These are phyloP conservation scores for Mycena filopes DNA, from an alignment of 768 basidiomycete species.

Conservation along the genomic window DNA sequence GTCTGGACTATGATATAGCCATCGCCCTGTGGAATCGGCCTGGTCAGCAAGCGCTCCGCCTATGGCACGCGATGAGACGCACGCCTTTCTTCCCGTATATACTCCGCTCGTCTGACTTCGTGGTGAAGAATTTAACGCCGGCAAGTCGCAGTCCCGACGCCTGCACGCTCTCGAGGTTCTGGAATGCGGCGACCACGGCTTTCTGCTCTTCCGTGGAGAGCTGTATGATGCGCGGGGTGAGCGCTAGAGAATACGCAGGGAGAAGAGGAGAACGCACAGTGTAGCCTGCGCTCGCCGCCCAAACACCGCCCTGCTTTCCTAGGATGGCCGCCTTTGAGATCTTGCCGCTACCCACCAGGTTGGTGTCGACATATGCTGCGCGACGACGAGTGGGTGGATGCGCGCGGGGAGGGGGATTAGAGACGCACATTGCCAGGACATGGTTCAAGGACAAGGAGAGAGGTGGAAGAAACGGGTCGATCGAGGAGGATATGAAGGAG, in stretches of 20 bases:
- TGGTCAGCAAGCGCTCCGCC: conserved; percentile 7
- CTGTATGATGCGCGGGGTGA: conserved; percentile 49
- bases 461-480: conserved; percentile 23
- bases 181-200: conserved; percentile 61
- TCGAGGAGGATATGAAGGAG: conserved; percentile 27
- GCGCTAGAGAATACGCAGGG: background rate
- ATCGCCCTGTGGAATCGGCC: conserved; percentile 65
- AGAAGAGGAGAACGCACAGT: conserved; percentile 52
- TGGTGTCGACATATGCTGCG: conserved; percentile 83
- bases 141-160: conserved; percentile 71
- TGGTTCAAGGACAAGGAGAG: conserved; percentile 20
- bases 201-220: conserved; percentile 73
- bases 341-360: conserved; percentile 80
- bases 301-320: conserved; percentile 79
- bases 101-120: conserved; percentile 59
- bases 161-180: conserved; percentile 50
- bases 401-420: background rate
- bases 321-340: conserved; percentile 82
- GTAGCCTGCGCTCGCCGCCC: conserved; percentile 74
- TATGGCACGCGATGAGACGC: conserved; percentile 40
- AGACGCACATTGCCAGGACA: conserved; percentile 33
- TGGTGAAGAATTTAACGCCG: conserved; percentile 80
- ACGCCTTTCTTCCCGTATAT: conserved; percentile 86
- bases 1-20: conserved; percentile 84
- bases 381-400: conserved; percentile 5